A percentile compares a stretch with the other conserved stretches of the same genome.
phyloP scores from a whole-genome alignment of 75 land plant genomes.

The Cupressus sempervirens region DNA sequence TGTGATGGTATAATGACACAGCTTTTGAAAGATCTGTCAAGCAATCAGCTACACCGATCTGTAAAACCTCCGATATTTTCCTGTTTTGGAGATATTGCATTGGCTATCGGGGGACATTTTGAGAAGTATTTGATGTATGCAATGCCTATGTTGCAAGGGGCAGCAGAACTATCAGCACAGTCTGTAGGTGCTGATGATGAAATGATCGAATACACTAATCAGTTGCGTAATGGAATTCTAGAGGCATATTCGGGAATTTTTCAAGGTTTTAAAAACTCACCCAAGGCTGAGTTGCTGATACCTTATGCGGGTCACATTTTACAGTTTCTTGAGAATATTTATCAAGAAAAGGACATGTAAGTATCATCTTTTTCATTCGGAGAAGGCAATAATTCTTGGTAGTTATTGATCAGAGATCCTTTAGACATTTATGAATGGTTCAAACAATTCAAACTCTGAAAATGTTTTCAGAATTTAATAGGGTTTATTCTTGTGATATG shows the following conservation, averaged over 20 bases:
- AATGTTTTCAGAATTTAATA: not conserved
- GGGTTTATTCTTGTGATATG: not conserved
- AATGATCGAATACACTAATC: slow-evolving; percentile 41
- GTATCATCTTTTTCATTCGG: not conserved
- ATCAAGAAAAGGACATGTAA: slow-evolving; percentile 45
- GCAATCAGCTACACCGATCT: slow-evolving; percentile 44
- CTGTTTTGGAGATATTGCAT: slow-evolving; percentile 46
- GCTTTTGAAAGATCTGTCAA: slow-evolving; percentile 37
- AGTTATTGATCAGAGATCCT: not conserved
- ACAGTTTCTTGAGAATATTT: slow-evolving; percentile 38
- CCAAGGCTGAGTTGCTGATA: slow-evolving; percentile 33
- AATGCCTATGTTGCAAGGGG: slow-evolving; percentile 46
- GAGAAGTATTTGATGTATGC: slow-evolving; percentile 39
- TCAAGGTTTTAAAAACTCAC: slow-evolving; percentile 33
- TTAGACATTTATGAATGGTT: not conserved
- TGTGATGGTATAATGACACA: slow-evolving; percentile 47
- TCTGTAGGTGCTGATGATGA: slow-evolving; percentile 31
- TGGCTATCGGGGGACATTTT: slow-evolving; percentile 40
- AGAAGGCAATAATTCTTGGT: not conserved
- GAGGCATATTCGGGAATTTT: slow-evolving; percentile 44
- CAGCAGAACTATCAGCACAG: slow-evolving; percentile 36
- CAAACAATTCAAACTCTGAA: not conserved
- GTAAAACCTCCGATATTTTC: slow-evolving; percentile 48
- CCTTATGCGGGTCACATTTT: slow-evolving; percentile 40
- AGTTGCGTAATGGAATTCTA: slow-evolving; percentile 37